phyloP scores from a whole-genome alignment of 2,329 filamentous ascomycete species.

The Trichoderma gracile region DNA sequence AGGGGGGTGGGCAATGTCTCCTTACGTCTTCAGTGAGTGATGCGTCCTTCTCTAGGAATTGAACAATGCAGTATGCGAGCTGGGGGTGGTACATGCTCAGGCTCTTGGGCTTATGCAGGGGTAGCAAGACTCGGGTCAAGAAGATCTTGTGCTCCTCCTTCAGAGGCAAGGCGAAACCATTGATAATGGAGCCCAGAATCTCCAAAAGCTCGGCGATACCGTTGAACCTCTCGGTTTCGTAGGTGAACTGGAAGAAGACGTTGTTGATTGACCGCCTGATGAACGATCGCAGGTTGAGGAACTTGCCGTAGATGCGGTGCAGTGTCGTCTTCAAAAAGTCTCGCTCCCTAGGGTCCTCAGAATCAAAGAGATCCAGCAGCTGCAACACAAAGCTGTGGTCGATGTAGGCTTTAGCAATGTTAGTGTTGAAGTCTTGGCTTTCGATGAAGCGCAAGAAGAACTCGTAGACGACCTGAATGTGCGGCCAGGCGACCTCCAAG shows the following conservation, averaged over 20 bases:
- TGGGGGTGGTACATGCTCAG: constrained; percentile 99
- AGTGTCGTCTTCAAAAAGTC: constrained; percentile 98
- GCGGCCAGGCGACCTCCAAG: constrained; percentile 96
- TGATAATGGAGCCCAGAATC: constrained; percentile 98
- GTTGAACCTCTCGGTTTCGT: constrained; percentile 98
- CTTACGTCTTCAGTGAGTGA: constrained; percentile 92
- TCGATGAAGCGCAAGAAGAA: constrained; percentile 99
- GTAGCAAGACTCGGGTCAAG: constrained; percentile 86
- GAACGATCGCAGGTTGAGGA: constrained; percentile 94
- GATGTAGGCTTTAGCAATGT: constrained; percentile 98
- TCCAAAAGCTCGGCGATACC: constrained; percentile 95
- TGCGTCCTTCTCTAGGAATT: constrained; percentile 97
- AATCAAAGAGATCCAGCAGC: constrained; percentile 96
- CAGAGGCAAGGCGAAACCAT: constrained; percentile 91
- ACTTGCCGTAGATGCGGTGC: constrained; percentile 98
- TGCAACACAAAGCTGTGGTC: constrained; percentile 97
- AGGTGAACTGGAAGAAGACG: constrained; percentile 99
- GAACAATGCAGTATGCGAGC: constrained; percentile 96
- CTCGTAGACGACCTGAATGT: constrained; percentile 99
- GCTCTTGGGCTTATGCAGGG: constrained; percentile 97
- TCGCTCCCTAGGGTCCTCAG: constrained; percentile 91
- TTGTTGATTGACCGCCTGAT: constrained; percentile 99
- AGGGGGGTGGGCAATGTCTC: constrained; percentile 27
- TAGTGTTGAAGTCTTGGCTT: constrained; percentile 99
- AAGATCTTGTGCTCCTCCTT: constrained; percentile 99